Evolutionary conservation across 805 yeast genomes (phyloP), one percentile per base, ranked within the genome.

Genomic region (Saccharomycopsis fodiens): DNA sequence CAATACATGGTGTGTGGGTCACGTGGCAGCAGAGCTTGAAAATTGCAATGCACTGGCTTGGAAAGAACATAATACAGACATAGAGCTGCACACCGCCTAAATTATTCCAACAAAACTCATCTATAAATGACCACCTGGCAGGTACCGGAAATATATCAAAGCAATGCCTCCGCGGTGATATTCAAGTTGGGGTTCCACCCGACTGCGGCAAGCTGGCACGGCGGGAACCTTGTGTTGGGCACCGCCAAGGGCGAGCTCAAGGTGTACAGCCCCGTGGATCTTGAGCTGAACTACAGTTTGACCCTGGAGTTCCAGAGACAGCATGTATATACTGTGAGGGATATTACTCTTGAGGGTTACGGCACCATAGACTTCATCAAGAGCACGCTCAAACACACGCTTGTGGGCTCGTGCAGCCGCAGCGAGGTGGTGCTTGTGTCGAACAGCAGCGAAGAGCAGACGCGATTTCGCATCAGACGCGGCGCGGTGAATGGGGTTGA

Each of bases 401-500:
- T 10, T n/a, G 22, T 23, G 5, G 17, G 20, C 13, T 21, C 21
- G 4, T 15, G 16, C 13, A 5, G 7, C 15, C 8, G 20, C 42
- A 22, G 13, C 30, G 16, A 16, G 10, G 29, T 25, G 42, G n/a
- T 40, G 4, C 15, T n/a, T 7, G 10, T 40, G 10, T 7, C 12
- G 6, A 30, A 29, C 21, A 20, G 20, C 15, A 15, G 20, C 4
- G 15, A 27, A 21, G 31, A 21, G 19, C 31, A 12, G 34, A 10
- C 17, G 17, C 34, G 22, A 36, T 16, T 19, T 19, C n/a, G 3
- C 19, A 15, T 40, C 15, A 13, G n/a, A 20, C 30, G 30, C 15
- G 34, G 13, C 13, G 19, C 17, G n/a, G 22, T 41, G 8, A 46
- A 36, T 23, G 21, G 22, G 5, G 15, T 46, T 13, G 46, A 35